Conservation (phyloP, 345 rosid species). For the Citrus medica region DNA sequence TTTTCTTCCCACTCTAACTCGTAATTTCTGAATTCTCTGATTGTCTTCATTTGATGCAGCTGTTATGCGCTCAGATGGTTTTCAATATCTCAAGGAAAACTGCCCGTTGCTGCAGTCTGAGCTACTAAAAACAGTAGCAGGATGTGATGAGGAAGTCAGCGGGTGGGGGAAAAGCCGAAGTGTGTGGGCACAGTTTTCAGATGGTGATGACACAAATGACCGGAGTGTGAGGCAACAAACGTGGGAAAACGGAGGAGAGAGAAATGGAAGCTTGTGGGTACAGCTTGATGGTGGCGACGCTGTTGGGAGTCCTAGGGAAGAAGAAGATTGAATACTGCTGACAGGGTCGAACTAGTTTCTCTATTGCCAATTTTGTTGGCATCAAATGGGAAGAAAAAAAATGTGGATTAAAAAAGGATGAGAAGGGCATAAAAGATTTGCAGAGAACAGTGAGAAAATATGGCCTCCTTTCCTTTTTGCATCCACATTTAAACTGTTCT, state of each 20-base stretch:
- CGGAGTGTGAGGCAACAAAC: constrained; percentile 50
- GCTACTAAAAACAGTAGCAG: constrained; percentile 68
- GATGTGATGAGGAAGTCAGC: constrained; percentile 62
- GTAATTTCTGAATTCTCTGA: neutral
- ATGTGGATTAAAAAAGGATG: neutral
- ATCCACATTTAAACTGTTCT: neutral
- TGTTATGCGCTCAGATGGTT: constrained; percentile 72
- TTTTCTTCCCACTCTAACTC: neutral
- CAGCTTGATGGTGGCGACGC: constrained; percentile 49
- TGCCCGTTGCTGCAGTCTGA: constrained; percentile 69
- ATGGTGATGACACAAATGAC: constrained; percentile 61
- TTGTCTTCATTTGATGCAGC: constrained; percentile 36
- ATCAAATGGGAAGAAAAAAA: neutral
- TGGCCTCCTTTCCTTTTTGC: constrained; percentile 2
- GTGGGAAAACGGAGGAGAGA: constrained; percentile 69
- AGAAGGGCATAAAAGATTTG: neutral
- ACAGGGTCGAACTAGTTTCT: neutral
- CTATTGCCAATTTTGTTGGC: neutral
- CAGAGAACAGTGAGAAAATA: neutral
- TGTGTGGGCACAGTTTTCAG: constrained; percentile 68
- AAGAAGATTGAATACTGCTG: constrained; percentile 30
- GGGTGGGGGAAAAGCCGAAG: constrained; percentile 62
- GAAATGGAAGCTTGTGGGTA: constrained; percentile 62
- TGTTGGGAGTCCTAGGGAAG: constrained; percentile 40
- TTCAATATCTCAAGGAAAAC: constrained; percentile 60